Conservation (phyloP, 2,329 filamentous ascomycete genomes). For the Aureobasidium vineae region DNA sequence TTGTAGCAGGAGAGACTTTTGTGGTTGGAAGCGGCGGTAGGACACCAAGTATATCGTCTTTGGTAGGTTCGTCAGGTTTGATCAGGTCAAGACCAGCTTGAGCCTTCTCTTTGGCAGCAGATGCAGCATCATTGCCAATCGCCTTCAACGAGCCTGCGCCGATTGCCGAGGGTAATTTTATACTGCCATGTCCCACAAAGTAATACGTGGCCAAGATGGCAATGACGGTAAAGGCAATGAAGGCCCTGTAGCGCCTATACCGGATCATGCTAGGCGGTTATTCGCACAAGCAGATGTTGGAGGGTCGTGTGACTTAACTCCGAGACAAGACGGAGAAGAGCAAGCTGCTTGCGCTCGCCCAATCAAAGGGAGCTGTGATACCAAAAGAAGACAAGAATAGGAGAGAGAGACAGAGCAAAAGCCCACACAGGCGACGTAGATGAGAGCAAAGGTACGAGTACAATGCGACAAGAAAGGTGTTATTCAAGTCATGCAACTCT, state of each 20-base stretch:
- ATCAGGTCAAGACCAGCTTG: slow-evolving; percentile 16
- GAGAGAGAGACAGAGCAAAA: background rate
- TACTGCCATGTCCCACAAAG: slow-evolving; percentile 40
- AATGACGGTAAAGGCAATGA: slow-evolving; percentile 56
- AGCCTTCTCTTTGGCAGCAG: background rate
- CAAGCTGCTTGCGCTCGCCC: background rate
- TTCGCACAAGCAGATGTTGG: background rate
- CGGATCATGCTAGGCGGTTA: slow-evolving; percentile 48
- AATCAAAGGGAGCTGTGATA: background rate
- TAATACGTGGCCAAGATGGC: slow-evolving; percentile 56
- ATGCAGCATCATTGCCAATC: slow-evolving; percentile 15
- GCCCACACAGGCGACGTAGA: background rate
- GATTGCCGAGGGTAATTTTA: slow-evolving; percentile 26
- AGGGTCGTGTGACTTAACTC: slow-evolving; percentile 17
- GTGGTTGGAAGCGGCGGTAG: slow-evolving; percentile 1
- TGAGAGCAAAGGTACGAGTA: background rate
- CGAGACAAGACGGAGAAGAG: slow-evolving; percentile 3
- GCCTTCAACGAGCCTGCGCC: slow-evolving; percentile 26
- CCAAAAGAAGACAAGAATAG: background rate
- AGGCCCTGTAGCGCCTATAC: slow-evolving; percentile 61
- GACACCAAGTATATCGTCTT: background rate
- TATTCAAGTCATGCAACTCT: slow-evolving; percentile 1
- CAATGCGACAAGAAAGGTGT: slow-evolving; percentile 1
- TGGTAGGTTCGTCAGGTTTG: slow-evolving; percentile 8
- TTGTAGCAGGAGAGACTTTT: background rate